These are phyloP conservation scores for Escallonia herrerae DNA, from an alignment of 129 eudicot genomes.

Conservation along the genomic window DNA sequence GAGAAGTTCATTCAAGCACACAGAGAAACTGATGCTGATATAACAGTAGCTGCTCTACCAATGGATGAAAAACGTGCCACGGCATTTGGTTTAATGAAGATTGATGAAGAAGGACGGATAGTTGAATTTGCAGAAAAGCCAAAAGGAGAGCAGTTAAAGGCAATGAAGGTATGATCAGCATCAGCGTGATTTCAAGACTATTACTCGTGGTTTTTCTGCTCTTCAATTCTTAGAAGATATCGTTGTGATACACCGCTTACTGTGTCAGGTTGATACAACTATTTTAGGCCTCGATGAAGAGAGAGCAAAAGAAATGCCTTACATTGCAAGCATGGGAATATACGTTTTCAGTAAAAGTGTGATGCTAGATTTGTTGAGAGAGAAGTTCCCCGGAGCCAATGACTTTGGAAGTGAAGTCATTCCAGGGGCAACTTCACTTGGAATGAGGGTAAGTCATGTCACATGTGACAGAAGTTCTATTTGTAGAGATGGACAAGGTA, in stretches of 20 bases:
- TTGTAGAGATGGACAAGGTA: not conserved
- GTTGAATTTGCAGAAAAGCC: conserved; percentile 95
- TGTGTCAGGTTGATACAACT: conserved; percentile 59
- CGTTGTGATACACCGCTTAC: too few relatives aligned
- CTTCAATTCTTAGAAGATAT: too few relatives aligned
- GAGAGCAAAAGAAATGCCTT: conserved; percentile 89
- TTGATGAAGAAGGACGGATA: conserved; percentile 92
- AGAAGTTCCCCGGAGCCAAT: conserved; percentile 81
- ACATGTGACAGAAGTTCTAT: too few relatives aligned
- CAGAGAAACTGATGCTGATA: conserved; percentile 97
- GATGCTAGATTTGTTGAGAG: conserved; percentile 67
- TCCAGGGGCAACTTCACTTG: conserved; percentile 87
- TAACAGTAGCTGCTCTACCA: conserved; percentile 94
- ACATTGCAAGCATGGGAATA: conserved; percentile 84
- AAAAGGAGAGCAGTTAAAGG: conserved; percentile 71
- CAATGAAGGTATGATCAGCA: conserved; percentile 49
- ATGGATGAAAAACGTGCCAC: conserved; percentile 99
- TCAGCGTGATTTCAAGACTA: too few relatives aligned
- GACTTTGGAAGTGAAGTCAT: conserved; percentile 99
- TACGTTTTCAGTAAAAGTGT: conserved; percentile 83
- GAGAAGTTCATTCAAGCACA: conserved; percentile 93
- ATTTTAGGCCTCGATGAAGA: conserved; percentile 76
- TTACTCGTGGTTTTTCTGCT: too few relatives aligned
- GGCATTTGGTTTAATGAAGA: conserved; percentile 98
- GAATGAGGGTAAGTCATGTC: conserved; percentile 55